A percentile compares a stretch with the other conserved stretches of the same genome.
These are phyloP conservation scores for Sphaerostilbella broomeana DNA, from an alignment of 2,329 filamentous ascomycete genomes.

Conservation along the genomic window DNA sequence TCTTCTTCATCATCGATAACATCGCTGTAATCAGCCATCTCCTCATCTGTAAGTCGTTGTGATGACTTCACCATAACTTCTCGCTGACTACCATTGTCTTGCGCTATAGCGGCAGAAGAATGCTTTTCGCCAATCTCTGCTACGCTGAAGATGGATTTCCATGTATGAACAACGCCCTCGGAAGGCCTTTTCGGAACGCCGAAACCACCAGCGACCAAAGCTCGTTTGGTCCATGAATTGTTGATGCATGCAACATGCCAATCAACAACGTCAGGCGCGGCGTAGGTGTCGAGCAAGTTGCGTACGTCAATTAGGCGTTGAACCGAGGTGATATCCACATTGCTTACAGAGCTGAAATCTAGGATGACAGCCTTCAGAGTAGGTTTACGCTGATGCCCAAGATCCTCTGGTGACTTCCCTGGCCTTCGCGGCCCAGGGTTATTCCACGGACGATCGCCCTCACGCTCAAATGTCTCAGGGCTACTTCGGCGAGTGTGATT, in stretches of 20 bases:
- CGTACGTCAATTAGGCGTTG: constrained; percentile 91
- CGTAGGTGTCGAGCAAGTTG: constrained; percentile 85
- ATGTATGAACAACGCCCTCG: constrained; percentile 53
- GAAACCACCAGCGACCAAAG: constrained; percentile 79
- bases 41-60: constrained; percentile 25
- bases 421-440: constrained; percentile 63
- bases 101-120: constrained; percentile 63
- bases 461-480: constrained; percentile 54
- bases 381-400: constrained; percentile 43
- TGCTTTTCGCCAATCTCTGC: constrained; percentile 71
- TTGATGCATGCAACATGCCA: constrained; percentile 95
- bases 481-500: constrained; percentile 70
- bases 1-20: constrained; percentile 15
- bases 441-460: constrained; percentile 88
- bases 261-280: constrained; percentile 73
- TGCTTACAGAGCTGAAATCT: constrained; percentile 90
- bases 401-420: constrained; percentile 35
- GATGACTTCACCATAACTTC: constrained; percentile 13
- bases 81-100: constrained; percentile 52
- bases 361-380: constrained; percentile 84
- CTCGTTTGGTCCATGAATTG: constrained; percentile 87
- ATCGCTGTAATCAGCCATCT: constrained; percentile 28
- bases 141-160: constrained; percentile 94
- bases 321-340: constrained; percentile 86
- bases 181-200: constrained; percentile 61